Evolutionary conservation across 768 basidiomycete species (phyloP), one percentile per base, ranked within the genome.

Genomic region (Gelatoporia subvermispora): DNA sequence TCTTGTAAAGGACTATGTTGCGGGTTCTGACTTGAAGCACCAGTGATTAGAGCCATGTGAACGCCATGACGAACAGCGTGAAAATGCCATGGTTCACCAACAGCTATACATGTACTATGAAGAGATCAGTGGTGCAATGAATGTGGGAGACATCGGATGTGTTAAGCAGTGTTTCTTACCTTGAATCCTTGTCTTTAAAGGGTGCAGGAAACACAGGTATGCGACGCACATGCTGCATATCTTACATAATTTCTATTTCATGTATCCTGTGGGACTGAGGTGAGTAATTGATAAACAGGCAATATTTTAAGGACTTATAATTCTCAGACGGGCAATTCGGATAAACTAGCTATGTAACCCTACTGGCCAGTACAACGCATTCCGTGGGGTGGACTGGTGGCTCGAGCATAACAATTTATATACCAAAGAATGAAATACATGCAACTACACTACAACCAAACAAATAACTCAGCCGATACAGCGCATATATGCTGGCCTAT

Each of bases 401-500:
- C 55, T 71, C 1, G 71, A 77, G 48, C 57, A 67, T 2, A 67
- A 73, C 25, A 75, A 75, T 48, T 60, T 74, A 1, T 72, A 65
- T n/a, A 72, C 62, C 3, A 76, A 74, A 58, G 72, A 71, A 17
- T 49, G 60, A 28, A 31, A 31, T 31, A n/a, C n/a, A n/a, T 31
- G 13, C 31, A 39, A 31, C 34, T 13, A 43, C 24, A 2, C 17
- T n/a, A 38, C 39, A 70, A 66, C 49, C 58, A 0, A 18, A 37
- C 2, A 9, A n/a, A 22, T 24, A 31, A 13, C 28, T 31, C 5
- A 31, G 13, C 13, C 13, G 13, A 31, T 31, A 31, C 28, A 31
- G 28, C 5, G 13, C 7, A 66, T 68, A 1, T 65, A 72, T 52
- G 65, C 64, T 1, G 69, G 70, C 0, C 60, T n/a, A 10, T 62